Conservation (phyloP, 2,329 filamentous ascomycete species). For the Incumbomyces delicatus region DNA sequence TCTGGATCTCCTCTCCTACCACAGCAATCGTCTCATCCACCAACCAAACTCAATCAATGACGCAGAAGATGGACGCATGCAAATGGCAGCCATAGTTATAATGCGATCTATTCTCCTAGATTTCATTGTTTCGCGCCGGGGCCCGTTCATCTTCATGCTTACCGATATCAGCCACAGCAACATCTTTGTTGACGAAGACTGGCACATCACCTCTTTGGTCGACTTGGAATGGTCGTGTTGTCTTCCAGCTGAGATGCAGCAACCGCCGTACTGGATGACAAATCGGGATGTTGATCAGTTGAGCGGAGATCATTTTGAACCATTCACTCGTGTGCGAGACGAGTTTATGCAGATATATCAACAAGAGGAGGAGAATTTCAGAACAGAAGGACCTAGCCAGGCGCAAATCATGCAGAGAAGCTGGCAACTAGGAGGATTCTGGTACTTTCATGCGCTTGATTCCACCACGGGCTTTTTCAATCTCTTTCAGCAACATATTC, state of each 20-base stretch:
- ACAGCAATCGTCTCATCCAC: constrained; percentile 22
- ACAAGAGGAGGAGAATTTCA: constrained; percentile 1
- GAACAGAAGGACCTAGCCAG: no score
- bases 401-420: no score
- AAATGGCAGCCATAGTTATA: constrained; percentile 22
- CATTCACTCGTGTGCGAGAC: constrained; percentile 7
- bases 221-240: constrained; percentile 29
- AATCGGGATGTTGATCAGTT: constrained; percentile 10
- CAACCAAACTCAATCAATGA: constrained; percentile 21
- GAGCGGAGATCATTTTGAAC: constrained; percentile 4
- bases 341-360: constrained; percentile 6
- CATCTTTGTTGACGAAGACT: constrained; percentile 23
- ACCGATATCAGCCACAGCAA: constrained; percentile 33
- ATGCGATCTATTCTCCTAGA: constrained; percentile 23
- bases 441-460: no score
- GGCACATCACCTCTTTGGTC: constrained; percentile 28
- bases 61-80: constrained; percentile 8
- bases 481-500: no score
- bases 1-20: constrained; percentile 21
- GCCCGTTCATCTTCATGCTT: constrained; percentile 28
- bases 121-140: constrained; percentile 23
- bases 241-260: constrained; percentile 23
- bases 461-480: no score
- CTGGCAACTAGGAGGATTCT: no score
- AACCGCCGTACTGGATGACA: constrained; percentile 20